Base-by-base conservation (phyloP, 495 filamentous ascomycete species). In the Jackrogersella multiformis region DNA sequence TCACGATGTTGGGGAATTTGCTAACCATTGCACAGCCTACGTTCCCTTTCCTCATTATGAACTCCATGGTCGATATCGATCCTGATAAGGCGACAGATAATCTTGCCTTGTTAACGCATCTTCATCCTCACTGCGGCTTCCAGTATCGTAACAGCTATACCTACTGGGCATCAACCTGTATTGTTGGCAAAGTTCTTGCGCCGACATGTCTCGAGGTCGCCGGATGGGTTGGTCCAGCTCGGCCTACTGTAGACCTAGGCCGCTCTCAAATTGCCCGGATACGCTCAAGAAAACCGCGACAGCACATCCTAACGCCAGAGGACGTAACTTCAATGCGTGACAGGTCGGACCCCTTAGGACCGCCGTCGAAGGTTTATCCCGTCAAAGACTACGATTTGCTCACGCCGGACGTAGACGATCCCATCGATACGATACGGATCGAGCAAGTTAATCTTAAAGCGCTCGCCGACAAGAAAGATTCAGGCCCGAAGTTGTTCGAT, bases 171-270 rank as follows among this genome's bases (percentile, higher is more conserved):
- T 84, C 85, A 48, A 74, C 82, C 35, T 89, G 81, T 64, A 88
- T 92, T 61, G 87, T 91, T 5, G 89, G 89, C 20, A 91, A 91
- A 70, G 88, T 91, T 21, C 87, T 97, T 5, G 91, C 89, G 2
- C 90, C 89, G 56, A 89, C 89, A 16, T 90, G 89, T 71, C 85
- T 84, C 23, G 82, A 88, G 55, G 85, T 92, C 20, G 88, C 86
- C 10, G 84, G 81, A 35, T 92, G 89, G 89, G 78, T 91, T 39
- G 89, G 89, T 0, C 89, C 89, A 15, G 89, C 87, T 34, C 81
- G 84, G 5, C 86, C 86, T 10, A 85, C 85, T 5, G 70, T 76
- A 3, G 88, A 91, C 66, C 81, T 92, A 21, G 79, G 75, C 46
- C 84, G 85, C 15, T 85, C 81, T 0, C 85, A 91, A 71, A 87